Conservation (phyloP, 352 stramenopile genomes). For the Globisporangium orthogonon region DNA sequence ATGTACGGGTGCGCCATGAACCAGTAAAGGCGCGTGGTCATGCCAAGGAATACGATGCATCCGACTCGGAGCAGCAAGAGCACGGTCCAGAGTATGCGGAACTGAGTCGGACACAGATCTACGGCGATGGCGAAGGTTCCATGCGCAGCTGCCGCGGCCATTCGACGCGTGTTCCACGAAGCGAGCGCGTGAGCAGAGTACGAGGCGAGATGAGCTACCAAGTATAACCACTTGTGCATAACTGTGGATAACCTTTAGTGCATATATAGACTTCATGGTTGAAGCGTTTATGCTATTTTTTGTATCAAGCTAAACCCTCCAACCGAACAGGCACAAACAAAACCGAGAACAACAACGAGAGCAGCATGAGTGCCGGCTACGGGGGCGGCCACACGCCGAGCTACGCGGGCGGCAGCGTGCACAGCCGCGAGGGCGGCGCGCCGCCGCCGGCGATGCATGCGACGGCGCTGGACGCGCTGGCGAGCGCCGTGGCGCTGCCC, state of each 20-base stretch:
- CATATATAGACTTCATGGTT: too few species aligned
- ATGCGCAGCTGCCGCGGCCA: background rate
- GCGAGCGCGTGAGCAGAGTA: too few species aligned
- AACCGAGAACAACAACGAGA: background rate
- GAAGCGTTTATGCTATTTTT: too few species aligned
- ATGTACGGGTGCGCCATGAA: slow-evolving; percentile 29
- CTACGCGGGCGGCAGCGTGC: background rate
- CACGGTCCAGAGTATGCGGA: slow-evolving; percentile 15
- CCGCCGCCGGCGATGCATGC: slow-evolving; percentile 23
- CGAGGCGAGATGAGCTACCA: too few species aligned
- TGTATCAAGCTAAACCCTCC: background rate
- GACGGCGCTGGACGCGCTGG: slow-evolving; percentile 54
- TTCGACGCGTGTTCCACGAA: background rate
- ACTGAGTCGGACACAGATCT: slow-evolving; percentile 11
- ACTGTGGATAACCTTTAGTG: too few species aligned
- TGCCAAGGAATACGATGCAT: slow-evolving; percentile 20
- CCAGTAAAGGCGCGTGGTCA: slow-evolving; percentile 16
- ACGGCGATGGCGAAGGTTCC: slow-evolving; percentile 15
- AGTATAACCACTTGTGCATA: too few species aligned
- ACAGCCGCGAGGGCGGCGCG: slow-evolving; percentile 20
- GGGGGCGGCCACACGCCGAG: slow-evolving; percentile 1
- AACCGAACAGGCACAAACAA: background rate
- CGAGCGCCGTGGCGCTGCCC: slow-evolving; percentile 58
- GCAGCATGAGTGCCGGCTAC: slow-evolving; percentile 16
- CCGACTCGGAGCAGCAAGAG: background rate